These are phyloP conservation scores for Jackrogersella minutella DNA, from an alignment of 495 filamentous ascomycete species.

Conservation along the genomic window DNA sequence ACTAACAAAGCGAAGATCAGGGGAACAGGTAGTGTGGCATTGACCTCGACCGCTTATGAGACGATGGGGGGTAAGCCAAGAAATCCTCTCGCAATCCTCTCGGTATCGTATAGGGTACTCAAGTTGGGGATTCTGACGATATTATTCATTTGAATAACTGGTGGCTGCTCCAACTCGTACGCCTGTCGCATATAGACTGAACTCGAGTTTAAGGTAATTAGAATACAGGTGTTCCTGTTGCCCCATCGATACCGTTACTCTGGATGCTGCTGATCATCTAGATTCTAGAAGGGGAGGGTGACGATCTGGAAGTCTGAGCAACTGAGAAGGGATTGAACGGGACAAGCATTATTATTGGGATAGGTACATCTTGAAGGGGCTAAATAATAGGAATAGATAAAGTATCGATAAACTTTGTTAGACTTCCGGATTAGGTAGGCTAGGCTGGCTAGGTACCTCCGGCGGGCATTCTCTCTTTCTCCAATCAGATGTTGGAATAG, in stretches of 20 bases:
- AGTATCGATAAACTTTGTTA: not conserved
- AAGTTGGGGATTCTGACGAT: constrained; percentile 3
- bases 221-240: constrained; percentile 1
- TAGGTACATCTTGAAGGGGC: not conserved
- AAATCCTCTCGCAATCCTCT: constrained; percentile 34
- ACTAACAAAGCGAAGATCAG: constrained; percentile 17
- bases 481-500: constrained; percentile 2
- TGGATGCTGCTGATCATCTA: constrained; percentile 5
- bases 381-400: not conserved
- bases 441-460: constrained; percentile 32
- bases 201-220: not conserved
- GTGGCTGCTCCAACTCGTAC: not conserved
- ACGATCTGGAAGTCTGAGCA: constrained; percentile 30
- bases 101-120: constrained; percentile 2
- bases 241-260: constrained; percentile 5
- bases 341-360: not conserved
- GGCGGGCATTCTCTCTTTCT: not conserved
- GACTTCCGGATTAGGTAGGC: not conserved
- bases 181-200: not conserved
- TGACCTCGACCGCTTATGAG: not conserved
- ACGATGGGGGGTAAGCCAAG: constrained; percentile 12
- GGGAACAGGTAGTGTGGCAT: not conserved
- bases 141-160: not conserved
- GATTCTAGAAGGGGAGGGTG: constrained; percentile 21
- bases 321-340: not conserved